These are phyloP conservation scores for Xylaria nigripes DNA, from an alignment of 495 filamentous ascomycete genomes.

Conservation along the genomic window DNA sequence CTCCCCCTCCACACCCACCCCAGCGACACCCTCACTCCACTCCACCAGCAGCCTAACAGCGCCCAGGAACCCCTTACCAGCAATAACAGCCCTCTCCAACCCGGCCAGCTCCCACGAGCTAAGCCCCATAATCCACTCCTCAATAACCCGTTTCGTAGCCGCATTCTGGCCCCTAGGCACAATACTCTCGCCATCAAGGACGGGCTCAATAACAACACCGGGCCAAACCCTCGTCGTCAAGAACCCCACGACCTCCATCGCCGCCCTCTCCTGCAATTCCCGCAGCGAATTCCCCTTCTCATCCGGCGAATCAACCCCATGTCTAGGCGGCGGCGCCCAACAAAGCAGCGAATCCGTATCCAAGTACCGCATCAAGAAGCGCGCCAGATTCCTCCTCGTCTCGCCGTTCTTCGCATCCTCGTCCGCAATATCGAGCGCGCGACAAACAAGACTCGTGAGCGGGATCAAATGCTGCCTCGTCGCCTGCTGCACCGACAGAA, in stretches of 20 bases:
- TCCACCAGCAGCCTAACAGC: conserved; percentile 71
- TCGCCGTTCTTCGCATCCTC: conserved; percentile 39
- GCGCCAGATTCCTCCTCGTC: conserved; percentile 51
- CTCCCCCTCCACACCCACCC: conserved; percentile 16
- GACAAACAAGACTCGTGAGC: conserved; percentile 73
- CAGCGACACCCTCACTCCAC: conserved; percentile 70
- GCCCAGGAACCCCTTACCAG: conserved; percentile 75
- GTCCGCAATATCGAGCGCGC: conserved; percentile 67
- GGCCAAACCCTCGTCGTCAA: conserved; percentile 76
- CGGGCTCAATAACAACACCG: conserved; percentile 64
- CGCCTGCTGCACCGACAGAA: conserved; percentile 71
- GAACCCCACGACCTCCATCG: conserved; percentile 59
- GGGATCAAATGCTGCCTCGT: conserved; percentile 75
- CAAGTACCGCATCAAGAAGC: conserved; percentile 71
- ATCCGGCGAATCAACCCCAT: conserved; percentile 28
- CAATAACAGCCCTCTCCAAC: conserved; percentile 73
- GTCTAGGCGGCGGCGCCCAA: conserved; percentile 57
- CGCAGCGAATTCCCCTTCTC: conserved; percentile 48
- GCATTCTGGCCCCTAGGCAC: conserved; percentile 61
- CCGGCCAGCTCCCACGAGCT: conserved; percentile 73
- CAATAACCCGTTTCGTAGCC: conserved; percentile 64
- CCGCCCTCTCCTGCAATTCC: conserved; percentile 59
- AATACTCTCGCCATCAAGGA: conserved; percentile 65
- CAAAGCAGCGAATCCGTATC: conserved; percentile 92
- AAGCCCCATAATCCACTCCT: conserved; percentile 68